Evolutionary conservation across 495 filamentous ascomycete species (phyloP).

Genomic region (Parmelia sp.): DNA sequence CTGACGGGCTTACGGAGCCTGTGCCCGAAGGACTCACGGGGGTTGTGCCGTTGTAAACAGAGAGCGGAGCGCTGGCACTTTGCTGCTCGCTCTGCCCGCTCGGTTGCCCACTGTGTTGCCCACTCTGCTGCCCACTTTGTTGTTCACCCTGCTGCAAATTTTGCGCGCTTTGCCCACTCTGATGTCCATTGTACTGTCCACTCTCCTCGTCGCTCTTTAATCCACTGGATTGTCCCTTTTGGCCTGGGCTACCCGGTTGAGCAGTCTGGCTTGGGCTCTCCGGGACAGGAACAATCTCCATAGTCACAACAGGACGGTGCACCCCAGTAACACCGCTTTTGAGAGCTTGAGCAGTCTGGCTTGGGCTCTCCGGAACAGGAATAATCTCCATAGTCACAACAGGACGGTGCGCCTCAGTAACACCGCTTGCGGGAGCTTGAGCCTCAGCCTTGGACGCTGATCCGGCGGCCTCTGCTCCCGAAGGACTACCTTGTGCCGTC

Average conservation of each 20-base stretch:
- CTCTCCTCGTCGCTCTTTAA: background rate
- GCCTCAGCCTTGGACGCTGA: background rate
- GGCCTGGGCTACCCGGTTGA: background rate
- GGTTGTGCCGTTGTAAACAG: constrained; percentile 4
- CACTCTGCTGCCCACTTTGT: background rate
- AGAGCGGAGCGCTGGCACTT: background rate
- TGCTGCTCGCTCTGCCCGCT: background rate
- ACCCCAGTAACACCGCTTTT: background rate
- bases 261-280: constrained; percentile 11
- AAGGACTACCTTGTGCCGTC: background rate
- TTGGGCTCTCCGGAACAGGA: constrained; percentile 13
- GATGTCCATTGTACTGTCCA: background rate
- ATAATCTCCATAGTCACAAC: constrained; percentile 16
- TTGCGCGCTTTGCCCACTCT: background rate
- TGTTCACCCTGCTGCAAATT: background rate
- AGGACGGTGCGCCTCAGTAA: background rate
- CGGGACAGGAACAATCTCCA: constrained; percentile 15
- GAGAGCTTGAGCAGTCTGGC: background rate
- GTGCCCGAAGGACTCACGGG: background rate
- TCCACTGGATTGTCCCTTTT: background rate
- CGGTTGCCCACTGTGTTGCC: background rate
- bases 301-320: constrained; percentile 7
- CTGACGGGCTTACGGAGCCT: background rate
- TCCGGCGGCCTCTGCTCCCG: background rate
- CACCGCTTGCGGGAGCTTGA: background rate